Evolutionary conservation across 129 eudicot genomes (phyloP), one percentile per base, ranked within the genome.

Genomic region (Gnaphalium uliginosum): DNA sequence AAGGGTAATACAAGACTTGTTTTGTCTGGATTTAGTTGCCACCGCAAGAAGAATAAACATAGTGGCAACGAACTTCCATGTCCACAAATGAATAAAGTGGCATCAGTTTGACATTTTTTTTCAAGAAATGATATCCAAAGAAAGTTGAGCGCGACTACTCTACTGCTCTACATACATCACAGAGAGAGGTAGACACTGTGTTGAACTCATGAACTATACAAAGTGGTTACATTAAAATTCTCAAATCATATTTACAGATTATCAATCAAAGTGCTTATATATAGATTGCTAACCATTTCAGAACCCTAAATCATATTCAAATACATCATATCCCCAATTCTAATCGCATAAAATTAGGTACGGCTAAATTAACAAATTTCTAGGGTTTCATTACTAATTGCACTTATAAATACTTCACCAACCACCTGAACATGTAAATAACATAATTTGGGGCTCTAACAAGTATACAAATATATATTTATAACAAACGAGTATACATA

Each of bases 301-400:
- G 67, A 72, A 57, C 77, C 67, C 56, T 32, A 58, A n/a, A 57
- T 57, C 68, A 22, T 22, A 32, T 58, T 22, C 56, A 13, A 67
- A 51, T 50, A 70, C 48, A 41, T 53, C 58, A 57, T 21, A 57
- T 18, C 35, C 66, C 53, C 6, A 14, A 15, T 22, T 72, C 35
- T 57, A 33, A 58, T 72, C 77, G 29, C 66, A 72, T 39, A 72
- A 35, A 46, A 46, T 46, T 3, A 14, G 1, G 53, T 46, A 14
- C 53, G 53, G n/a, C 5, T 14, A 46, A 46, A 13, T 11, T 43
- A 43, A 46, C 53, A 11, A 46, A 11, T 46, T 46, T 46, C 18
- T 46, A 46, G 53, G n/a, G 4, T 57, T n/a, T 19, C 62, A 8
- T 57, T 27, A 57, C 25, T 57, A 57, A 57, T n/a, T n/a, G 11